Base-by-base conservation (phyloP, 768 basidiomycete genomes). In the Phylloporus scabripes region DNA sequence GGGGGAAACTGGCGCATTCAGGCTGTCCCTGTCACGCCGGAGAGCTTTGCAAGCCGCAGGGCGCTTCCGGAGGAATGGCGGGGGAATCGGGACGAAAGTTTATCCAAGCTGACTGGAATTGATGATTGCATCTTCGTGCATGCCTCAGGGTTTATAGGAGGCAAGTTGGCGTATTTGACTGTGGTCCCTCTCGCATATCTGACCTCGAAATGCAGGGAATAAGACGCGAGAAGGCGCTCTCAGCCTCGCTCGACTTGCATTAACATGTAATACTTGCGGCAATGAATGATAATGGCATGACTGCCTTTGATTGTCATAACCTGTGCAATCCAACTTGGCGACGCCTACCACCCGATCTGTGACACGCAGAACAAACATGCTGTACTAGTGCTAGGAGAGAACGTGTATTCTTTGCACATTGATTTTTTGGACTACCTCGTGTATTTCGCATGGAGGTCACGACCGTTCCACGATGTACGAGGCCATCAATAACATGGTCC, bases 141-240 rank as follows among this genome's bases (percentile, higher is more conserved):
- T 69, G 92, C 94, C 1, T 87, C 86, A 50, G 96, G 96, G 7
- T 99, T 99, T 67, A 98, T 93, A 61, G 96, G 96, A 60, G 93
- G 93, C 83, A 54, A 52, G 79, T 62, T 24, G 32, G 23, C 26
- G 28, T 49, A 47, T 50, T 48, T 10, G 40, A 45, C 24, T 24
- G 26, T 44, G n/a, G 6, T 41, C 31, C 42, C 18, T 42, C 18
- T n/a, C 23, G 18, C 15, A 29, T 24, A 41, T 33, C 47, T 64
- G 23, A 61, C 43, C 46, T 31, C 52, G 26, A 33, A 54, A 42
- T 48, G 37, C 54, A 92, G 90, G 89, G 21, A 93, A 94, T 68
- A 83, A 87, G 66, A 92, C 93, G 2, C 88, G 81, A 70, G 89
- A 89, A 34, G 95, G 95, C 20, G 90, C 88, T 2, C 68, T 97